These are phyloP conservation scores for Plasmodium cynomolgi DNA, from an alignment of 169 alveolate species.

Conservation along the genomic window DNA sequence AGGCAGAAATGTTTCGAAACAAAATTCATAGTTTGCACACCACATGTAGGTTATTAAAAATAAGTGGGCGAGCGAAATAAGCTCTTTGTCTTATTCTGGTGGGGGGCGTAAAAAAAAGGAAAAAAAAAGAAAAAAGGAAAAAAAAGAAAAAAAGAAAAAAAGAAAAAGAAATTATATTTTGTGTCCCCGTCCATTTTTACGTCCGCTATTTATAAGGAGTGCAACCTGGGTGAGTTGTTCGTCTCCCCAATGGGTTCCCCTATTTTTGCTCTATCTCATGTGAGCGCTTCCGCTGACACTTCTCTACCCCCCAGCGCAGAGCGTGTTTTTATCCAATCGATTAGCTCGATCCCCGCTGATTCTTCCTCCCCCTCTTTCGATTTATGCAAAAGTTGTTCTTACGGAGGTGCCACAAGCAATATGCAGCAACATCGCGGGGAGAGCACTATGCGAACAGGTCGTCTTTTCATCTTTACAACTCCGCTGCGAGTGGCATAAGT, in stretches of 20 bases:
- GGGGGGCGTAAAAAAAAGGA: background rate
- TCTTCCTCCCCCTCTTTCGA: background rate
- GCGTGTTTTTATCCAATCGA: background rate
- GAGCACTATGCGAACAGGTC: background rate
- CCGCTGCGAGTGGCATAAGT: background rate
- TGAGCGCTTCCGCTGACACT: background rate
- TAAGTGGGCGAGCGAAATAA: background rate
- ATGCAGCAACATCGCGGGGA: background rate
- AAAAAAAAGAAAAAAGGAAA: background rate
- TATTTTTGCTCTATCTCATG: background rate
- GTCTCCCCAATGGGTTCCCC: background rate
- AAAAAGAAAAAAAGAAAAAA: background rate
- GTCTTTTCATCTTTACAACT: constrained; percentile 1
- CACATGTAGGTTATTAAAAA: background rate
- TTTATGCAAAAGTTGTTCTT: background rate
- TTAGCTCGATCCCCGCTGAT: background rate
- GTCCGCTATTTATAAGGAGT: background rate
- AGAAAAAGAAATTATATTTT: background rate
- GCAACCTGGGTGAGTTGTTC: background rate
- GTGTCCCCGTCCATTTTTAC: background rate
- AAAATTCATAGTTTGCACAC: background rate
- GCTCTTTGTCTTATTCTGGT: background rate
- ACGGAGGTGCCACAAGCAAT: background rate
- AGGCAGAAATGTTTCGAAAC: background rate
- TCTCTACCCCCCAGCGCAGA: background rate